Base-by-base conservation (phyloP, 2,329 filamentous ascomycete genomes). In the Nemania bipapillata region DNA sequence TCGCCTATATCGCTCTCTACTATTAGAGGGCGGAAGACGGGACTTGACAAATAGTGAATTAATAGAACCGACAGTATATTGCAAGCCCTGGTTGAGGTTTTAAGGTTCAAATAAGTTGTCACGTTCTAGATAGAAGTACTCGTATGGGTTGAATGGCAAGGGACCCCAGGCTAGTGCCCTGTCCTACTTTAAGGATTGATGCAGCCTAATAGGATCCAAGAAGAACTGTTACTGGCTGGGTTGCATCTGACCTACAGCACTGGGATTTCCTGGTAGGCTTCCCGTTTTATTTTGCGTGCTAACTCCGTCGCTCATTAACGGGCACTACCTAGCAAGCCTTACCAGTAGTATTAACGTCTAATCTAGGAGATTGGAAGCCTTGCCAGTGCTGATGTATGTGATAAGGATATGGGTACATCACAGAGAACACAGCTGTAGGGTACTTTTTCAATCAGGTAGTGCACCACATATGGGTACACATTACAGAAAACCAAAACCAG, bases 21-120 rank as follows among this genome's bases (percentile, higher is more conserved):
- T 66, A 63, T 64, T 52, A n/a, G 59, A 52, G 35, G 66, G 57
- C 12, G 28, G 50, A 65, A 57, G 28, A 62, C 20, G 54, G 37
- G 42, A 50, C n/a, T 67, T 67, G 69, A 69, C 69, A 71, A 70
- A 64, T 66, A 60, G 63, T 63, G 56, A 63, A 61, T 69, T 54
- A 62, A 63, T 42, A 49, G 58, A 57, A 49, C 12, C 4, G 32
- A 42, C 55, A 37, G 42, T 35, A 30, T 47, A 63, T 67, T 49
- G 59, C 52, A 50, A 59, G 64, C 24, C 28, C 47, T 49, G 22
- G 35, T 54, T 53, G 58, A 70, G 60, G 53, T 53, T 47, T 42
- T 28, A n/a, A n/a, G 12, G 24, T 22, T 62, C 63, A 66, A 62
- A 66, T 56, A 66, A 58, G 22, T 42, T 52, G 42, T 66, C 57